Evolutionary conservation across 495 filamentous ascomycete species (phyloP), one percentile per base, ranked within the genome.

Genomic region (Aspergillus ostianus): DNA sequence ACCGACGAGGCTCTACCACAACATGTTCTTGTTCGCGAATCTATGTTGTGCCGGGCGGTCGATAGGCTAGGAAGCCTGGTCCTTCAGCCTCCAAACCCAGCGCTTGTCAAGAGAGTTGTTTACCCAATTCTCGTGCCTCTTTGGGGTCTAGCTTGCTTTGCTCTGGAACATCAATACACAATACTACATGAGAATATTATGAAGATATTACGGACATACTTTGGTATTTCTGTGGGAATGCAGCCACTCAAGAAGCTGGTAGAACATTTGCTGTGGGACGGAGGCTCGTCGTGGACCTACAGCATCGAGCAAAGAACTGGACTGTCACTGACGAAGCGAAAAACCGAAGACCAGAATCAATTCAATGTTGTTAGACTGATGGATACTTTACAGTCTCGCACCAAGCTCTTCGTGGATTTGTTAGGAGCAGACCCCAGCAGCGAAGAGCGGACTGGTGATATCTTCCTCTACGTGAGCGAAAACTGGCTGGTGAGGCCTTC

Each of bases 41-140:
- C 63, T 8, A 59, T 64, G 21, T 48, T 80, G 5, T 44, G 57
- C 0, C 20, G 73, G 18, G 82, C 85, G 7, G 54, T 94, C 8
- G 72, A 77, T 19, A 82, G 89, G 17, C 61, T 94, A 7, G 75
- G 73, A 30, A 73, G 75, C 6, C 69, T 94, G 7, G 65, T 87
- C 2, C 71, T 83, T 26, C 86, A 89, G 12, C 88, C 90, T 70
- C 86, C 88, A 0, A 88, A 92, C 61, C 87, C 89, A 4, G 85
- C 85, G 1, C 73, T 94, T n/a, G 82, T 85, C 18, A 91, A 87
- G 67, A 79, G 90, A 57, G 70, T 92, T 5, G 69, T 93, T 6
- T 73, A 77, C 32, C 88, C 84, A 0, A 71, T 90, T 45, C 68
- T 89, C 21, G 75, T 88, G n/a, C 82, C 85, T 0, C 73, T 92